Evolutionary conservation across 768 basidiomycete genomes (phyloP).

Genomic region (Russula vinacea): DNA sequence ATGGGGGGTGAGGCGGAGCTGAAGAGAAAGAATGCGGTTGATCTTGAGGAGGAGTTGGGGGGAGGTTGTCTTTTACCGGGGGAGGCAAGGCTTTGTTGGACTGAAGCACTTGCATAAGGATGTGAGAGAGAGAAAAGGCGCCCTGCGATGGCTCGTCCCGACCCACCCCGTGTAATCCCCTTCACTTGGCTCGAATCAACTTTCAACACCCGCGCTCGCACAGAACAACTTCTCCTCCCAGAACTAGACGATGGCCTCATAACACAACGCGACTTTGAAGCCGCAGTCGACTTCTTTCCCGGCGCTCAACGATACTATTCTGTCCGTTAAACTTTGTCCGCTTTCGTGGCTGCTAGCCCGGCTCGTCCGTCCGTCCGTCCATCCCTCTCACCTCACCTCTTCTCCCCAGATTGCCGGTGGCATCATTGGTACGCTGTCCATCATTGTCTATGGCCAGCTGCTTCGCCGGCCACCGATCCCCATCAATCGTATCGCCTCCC

Average conservation of each 20-base stretch:
- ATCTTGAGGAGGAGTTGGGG: constrained; percentile 24
- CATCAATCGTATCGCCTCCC: constrained; percentile 32
- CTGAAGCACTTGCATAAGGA: constrained; percentile 25
- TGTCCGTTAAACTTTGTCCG: constrained; percentile 33
- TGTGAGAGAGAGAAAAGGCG: neutral
- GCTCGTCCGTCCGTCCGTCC: constrained; percentile 16
- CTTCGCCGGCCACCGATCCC: constrained; percentile 35
- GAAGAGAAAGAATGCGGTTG: neutral
- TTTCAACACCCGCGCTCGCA: constrained; percentile 43
- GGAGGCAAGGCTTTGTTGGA: constrained; percentile 35
- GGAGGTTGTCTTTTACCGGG: constrained; percentile 35
- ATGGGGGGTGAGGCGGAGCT: constrained; percentile 10
- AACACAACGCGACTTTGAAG: constrained; percentile 53
- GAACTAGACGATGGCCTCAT: constrained; percentile 52
- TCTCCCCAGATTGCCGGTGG: constrained; percentile 32
- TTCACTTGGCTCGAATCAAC: constrained; percentile 43
- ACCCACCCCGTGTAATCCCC: constrained; percentile 33
- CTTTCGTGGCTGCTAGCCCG: constrained; percentile 27
- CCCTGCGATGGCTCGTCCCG: neutral
- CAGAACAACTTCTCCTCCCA: constrained; percentile 51
- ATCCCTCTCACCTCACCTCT: constrained; percentile 5
- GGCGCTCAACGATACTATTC: constrained; percentile 46
- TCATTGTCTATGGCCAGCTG: constrained; percentile 34
- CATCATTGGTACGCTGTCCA: constrained; percentile 33
- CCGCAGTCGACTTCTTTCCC: constrained; percentile 53